A percentile compares a stretch with the other conserved stretches of the same genome.
These are phyloP conservation scores for Striga hermonthica DNA, from an alignment of 305 asterid species.

Conservation along the genomic window DNA sequence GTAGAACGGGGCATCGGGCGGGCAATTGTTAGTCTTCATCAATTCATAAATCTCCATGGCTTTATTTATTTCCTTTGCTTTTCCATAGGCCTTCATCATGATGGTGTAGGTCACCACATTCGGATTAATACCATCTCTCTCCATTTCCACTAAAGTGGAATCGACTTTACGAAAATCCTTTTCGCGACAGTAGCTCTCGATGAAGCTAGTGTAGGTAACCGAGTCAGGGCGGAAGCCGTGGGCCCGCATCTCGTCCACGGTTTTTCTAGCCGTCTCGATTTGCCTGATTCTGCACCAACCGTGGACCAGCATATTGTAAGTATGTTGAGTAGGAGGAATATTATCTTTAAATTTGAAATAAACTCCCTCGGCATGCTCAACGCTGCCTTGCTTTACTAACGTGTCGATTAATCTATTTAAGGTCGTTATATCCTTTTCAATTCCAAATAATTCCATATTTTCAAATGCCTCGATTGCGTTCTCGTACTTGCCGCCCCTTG, in stretches of 20 bases:
- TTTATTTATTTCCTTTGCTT: conserved; percentile 62
- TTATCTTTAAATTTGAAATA: conserved; percentile 44
- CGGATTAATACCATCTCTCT: conserved; percentile 50
- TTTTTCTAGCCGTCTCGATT: conserved; percentile 55
- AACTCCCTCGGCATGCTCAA: conserved; percentile 65
- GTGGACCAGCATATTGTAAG: conserved; percentile 62
- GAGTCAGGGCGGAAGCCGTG: conserved; percentile 53
- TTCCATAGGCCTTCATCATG: conserved; percentile 54
- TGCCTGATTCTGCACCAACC: conserved; percentile 85
- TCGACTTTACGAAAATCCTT: conserved; percentile 74
- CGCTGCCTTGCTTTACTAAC: conserved; percentile 62
- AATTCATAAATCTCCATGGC: conserved; percentile 62
- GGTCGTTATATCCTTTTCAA: conserved; percentile 41
- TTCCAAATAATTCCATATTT: conserved; percentile 47
- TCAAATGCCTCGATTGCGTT: conserved; percentile 57
- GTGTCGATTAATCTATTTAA: conserved; percentile 57
- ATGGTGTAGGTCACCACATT: conserved; percentile 65
- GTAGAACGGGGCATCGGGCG: conserved; percentile 64
- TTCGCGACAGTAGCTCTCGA: conserved; percentile 66
- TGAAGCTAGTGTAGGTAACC: conserved; percentile 57
- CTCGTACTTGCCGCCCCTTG: conserved; percentile 58
- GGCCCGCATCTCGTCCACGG: conserved; percentile 53
- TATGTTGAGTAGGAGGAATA: conserved; percentile 46
- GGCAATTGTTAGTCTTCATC: conserved; percentile 59
- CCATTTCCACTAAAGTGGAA: conserved; percentile 57